Conservation (phyloP, 2,329 filamentous ascomycete species). For the Botrytis byssoidea region DNA sequence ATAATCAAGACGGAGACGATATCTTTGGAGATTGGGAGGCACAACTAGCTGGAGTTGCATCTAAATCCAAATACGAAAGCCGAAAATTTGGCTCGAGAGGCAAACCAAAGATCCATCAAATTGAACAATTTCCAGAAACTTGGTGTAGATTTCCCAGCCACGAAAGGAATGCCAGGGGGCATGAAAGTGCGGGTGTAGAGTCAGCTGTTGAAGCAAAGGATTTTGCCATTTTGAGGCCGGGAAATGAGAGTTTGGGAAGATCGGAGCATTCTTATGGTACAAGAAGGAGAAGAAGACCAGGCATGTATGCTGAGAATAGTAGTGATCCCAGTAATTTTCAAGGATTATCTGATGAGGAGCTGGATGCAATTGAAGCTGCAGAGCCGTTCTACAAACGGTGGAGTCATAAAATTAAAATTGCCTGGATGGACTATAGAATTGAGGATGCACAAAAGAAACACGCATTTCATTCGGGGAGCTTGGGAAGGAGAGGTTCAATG, state of each 20-base stretch:
- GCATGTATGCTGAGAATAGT: background rate
- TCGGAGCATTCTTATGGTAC: slow-evolving; percentile 31
- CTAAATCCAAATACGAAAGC: slow-evolving; percentile 26
- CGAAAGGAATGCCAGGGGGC: slow-evolving; percentile 29
- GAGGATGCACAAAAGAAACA: slow-evolving; percentile 4
- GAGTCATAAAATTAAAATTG: slow-evolving; percentile 6
- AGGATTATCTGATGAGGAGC: background rate
- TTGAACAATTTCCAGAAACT: slow-evolving; percentile 29
- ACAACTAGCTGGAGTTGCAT: background rate
- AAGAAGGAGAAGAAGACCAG: slow-evolving; percentile 16
- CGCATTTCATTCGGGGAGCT: slow-evolving; percentile 16
- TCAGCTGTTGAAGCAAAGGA: slow-evolving; percentile 31
- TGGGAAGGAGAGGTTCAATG: slow-evolving; percentile 33
- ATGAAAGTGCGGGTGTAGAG: slow-evolving; percentile 24
- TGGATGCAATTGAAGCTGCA: slow-evolving; percentile 14
- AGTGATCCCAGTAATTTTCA: background rate
- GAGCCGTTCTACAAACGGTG: slow-evolving; percentile 11
- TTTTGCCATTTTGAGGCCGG: background rate
- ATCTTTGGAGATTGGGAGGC: slow-evolving; percentile 20
- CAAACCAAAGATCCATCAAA: slow-evolving; percentile 24
- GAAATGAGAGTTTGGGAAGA: slow-evolving; percentile 29
- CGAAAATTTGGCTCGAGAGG: slow-evolving; percentile 31
- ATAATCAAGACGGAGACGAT: slow-evolving; percentile 8
- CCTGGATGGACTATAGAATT: slow-evolving; percentile 17
- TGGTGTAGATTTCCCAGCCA: slow-evolving; percentile 37